These are phyloP conservation scores for Plasmodium coatneyi DNA, from an alignment of 169 alveolate species.

Conservation along the genomic window DNA sequence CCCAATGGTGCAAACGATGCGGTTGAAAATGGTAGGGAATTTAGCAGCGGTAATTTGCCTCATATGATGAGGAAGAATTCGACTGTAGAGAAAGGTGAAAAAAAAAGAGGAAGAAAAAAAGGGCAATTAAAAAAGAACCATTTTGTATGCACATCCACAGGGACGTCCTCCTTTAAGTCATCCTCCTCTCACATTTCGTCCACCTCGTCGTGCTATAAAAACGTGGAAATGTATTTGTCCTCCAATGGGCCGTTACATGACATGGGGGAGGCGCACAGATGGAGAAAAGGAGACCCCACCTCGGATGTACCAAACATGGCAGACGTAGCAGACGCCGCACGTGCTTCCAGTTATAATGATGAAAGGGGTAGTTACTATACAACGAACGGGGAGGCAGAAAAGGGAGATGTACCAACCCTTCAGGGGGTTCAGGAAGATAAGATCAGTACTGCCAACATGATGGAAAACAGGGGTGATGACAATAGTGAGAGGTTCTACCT, in stretches of 20 bases:
- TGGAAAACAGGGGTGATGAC: neutral
- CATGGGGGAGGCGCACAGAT: neutral
- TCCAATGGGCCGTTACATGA: constrained; percentile 2
- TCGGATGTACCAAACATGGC: neutral
- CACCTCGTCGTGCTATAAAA: constrained; percentile 40
- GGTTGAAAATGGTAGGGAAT: neutral
- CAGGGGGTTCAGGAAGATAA: neutral
- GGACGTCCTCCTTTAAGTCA: constrained; percentile 48
- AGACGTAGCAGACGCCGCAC: neutral
- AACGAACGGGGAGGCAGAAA: neutral
- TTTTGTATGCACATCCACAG: constrained; percentile 22
- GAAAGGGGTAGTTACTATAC: neutral
- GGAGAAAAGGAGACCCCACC: neutral
- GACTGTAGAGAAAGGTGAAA: neutral
- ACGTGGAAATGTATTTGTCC: constrained; percentile 10
- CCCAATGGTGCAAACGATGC: neutral
- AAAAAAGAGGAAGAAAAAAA: constrained; percentile 6
- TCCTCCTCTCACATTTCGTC: constrained; percentile 62
- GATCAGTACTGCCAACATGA: neutral
- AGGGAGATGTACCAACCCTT: neutral
- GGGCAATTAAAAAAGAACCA: neutral
- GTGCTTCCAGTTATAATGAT: neutral
- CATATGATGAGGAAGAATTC: neutral
- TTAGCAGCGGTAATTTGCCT: neutral
- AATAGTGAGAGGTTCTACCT: neutral